These are phyloP conservation scores for Penicillium antarcticum DNA, from an alignment of 495 filamentous ascomycete species.

Conservation along the genomic window DNA sequence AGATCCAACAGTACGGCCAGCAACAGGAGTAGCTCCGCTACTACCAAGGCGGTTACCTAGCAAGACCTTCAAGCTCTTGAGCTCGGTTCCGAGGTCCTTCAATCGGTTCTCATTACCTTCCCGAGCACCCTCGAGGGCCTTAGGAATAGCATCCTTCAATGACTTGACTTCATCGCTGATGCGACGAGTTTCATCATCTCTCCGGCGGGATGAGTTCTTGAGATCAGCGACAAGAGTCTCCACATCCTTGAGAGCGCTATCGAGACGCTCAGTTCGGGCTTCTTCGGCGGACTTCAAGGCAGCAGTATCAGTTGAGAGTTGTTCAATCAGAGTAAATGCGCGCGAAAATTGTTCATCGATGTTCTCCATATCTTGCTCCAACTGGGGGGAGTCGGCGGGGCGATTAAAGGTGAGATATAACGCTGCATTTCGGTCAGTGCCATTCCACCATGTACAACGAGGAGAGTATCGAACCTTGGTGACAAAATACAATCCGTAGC, in stretches of 20 bases:
- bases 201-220: constrained; percentile 69
- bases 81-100: constrained; percentile 79
- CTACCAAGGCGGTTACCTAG: constrained; percentile 74
- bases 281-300: constrained; percentile 81
- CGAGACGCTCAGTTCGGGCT: constrained; percentile 78
- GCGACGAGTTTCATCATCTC: constrained; percentile 81
- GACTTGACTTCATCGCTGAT: constrained; percentile 83
- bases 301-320: constrained; percentile 84
- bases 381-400: constrained; percentile 86
- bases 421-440: constrained; percentile 49
- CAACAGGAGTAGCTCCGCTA: constrained; percentile 33
- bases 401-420: constrained; percentile 85
- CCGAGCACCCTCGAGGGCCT: constrained; percentile 82
- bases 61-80: constrained; percentile 89
- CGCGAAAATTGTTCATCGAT: constrained; percentile 91
- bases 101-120: constrained; percentile 76
- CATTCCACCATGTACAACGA: not conserved
- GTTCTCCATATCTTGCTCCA: constrained; percentile 86
- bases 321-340: constrained; percentile 87
- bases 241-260: constrained; percentile 77
- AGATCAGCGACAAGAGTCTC: constrained; percentile 77
- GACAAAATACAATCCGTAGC: constrained; percentile 82
- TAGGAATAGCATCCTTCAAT: constrained; percentile 80
- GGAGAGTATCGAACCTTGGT: constrained; percentile 59
- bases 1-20: constrained; percentile 29